Percentiles rank a stretch among this genome's conserved stretches.
Conservation (phyloP, 805 yeast genomes). For the Candida fluviatilis region DNA sequence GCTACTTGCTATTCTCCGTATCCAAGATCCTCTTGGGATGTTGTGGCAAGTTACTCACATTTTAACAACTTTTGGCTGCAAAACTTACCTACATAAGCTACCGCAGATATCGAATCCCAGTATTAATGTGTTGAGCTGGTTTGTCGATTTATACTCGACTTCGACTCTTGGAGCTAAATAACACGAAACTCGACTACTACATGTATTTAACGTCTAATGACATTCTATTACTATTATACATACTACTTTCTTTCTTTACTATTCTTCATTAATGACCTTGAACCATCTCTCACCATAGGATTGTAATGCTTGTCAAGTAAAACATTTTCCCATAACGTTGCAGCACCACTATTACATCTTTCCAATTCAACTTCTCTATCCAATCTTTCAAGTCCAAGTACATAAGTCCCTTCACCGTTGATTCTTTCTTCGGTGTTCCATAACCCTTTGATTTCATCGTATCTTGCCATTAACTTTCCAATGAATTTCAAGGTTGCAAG, state of each 20-base stretch:
- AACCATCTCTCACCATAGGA: conserved; percentile 72
- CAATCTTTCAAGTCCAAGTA: conserved; percentile 51
- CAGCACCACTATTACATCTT: conserved; percentile 80
- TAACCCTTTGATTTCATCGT: conserved; percentile 64
- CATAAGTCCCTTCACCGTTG: conserved; percentile 61
- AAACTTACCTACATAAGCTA: no score
- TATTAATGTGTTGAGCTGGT: no score
- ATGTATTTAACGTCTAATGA: no score
- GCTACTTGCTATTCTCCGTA: no score
- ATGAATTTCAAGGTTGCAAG: conserved; percentile 74
- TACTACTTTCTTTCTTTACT: conserved; percentile 19
- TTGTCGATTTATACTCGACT: no score
- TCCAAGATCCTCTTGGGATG: no score
- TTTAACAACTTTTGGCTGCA: no score
- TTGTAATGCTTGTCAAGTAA: conserved; percentile 78
- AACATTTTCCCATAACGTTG: conserved; percentile 85
- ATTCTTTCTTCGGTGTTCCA: conserved; percentile 87
- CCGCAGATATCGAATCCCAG: no score
- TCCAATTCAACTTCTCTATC: conserved; percentile 50
- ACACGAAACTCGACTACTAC: no score
- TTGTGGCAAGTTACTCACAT: no score
- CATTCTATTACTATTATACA: background rate
- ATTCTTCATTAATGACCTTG: conserved; percentile 37
- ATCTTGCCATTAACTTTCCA: conserved; percentile 68
- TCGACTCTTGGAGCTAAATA: no score